Percentiles rank a stretch among this genome's conserved stretches.
Conservation (phyloP, 2,329 filamentous ascomycete genomes). For the Rutstroemia sp. region DNA sequence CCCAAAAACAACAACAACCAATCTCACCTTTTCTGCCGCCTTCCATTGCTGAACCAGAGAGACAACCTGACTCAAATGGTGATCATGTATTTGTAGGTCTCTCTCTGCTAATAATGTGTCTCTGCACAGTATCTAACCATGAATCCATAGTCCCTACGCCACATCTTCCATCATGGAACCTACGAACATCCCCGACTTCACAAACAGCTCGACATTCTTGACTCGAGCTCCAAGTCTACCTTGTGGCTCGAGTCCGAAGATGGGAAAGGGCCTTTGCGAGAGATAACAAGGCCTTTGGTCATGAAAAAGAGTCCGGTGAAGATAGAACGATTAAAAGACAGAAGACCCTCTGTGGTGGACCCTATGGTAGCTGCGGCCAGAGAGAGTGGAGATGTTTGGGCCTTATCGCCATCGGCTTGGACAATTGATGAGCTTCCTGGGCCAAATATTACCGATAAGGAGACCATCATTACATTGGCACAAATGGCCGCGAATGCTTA, state of each 20-base stretch:
- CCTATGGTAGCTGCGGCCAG: conserved; percentile 68
- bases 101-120: background rate
- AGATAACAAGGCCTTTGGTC: conserved; percentile 45
- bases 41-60: conserved; percentile 34
- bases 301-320: conserved; percentile 57
- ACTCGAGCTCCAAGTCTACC: conserved; percentile 38
- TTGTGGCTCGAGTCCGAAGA: conserved; percentile 59
- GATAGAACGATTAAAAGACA: conserved; percentile 77
- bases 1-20: conserved; percentile 36
- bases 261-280: conserved; percentile 37
- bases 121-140: conserved; percentile 10
- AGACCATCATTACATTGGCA: conserved; percentile 76
- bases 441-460: conserved; percentile 79
- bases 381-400: conserved; percentile 57
- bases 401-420: conserved; percentile 71
- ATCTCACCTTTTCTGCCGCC: conserved; percentile 25
- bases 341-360: conserved; percentile 69
- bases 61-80: conserved; percentile 37
- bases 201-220: conserved; percentile 63
- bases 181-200: conserved; percentile 72
- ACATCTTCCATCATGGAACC: conserved; percentile 89
- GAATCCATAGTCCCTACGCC: conserved; percentile 55
- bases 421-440: conserved; percentile 65
- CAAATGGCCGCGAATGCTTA: conserved; percentile 89
- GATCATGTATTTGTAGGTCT: conserved; percentile 47